phyloP scores from a whole-genome alignment of 345 rosid genomes.

The Dipteronia sinensis region DNA sequence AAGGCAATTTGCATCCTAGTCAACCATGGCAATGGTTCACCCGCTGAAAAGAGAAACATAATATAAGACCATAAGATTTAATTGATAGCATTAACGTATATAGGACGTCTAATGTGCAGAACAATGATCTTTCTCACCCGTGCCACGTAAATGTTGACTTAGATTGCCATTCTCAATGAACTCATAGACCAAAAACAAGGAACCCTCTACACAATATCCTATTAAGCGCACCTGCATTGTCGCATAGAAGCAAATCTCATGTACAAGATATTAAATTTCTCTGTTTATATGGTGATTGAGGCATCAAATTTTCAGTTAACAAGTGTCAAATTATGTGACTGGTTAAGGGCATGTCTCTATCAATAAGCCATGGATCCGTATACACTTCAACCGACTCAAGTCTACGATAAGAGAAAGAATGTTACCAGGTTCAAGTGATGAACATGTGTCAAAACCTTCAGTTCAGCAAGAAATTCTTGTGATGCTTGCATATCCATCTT shows the following conservation, averaged over 20 bases:
- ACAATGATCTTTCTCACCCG: slow-evolving; percentile 46
- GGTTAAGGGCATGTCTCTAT: background rate
- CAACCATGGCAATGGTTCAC: slow-evolving; percentile 76
- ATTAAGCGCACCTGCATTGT: slow-evolving; percentile 73
- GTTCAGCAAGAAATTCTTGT: slow-evolving; percentile 84
- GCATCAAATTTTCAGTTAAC: background rate
- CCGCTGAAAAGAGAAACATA: slow-evolving; percentile 43
- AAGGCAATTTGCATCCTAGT: slow-evolving; percentile 89
- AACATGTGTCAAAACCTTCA: slow-evolving; percentile 86
- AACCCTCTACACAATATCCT: slow-evolving; percentile 93
- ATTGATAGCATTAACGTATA: background rate
- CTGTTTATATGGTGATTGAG: background rate
- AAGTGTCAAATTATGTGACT: background rate
- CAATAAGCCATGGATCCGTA: background rate
- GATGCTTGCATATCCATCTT: slow-evolving; percentile 99
- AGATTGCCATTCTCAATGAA: slow-evolving; percentile 91
- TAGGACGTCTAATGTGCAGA: background rate
- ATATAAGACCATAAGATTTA: background rate
- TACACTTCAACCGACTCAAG: slow-evolving; percentile 8
- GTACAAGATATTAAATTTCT: background rate
- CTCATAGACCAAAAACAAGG: slow-evolving; percentile 86
- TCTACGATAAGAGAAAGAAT: slow-evolving; percentile 7
- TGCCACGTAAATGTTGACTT: slow-evolving; percentile 81
- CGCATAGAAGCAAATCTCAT: background rate
- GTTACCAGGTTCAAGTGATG: slow-evolving; percentile 96